Conservation (phyloP, 495 filamentous ascomycete genomes). For the Daldinia bambusicola region DNA sequence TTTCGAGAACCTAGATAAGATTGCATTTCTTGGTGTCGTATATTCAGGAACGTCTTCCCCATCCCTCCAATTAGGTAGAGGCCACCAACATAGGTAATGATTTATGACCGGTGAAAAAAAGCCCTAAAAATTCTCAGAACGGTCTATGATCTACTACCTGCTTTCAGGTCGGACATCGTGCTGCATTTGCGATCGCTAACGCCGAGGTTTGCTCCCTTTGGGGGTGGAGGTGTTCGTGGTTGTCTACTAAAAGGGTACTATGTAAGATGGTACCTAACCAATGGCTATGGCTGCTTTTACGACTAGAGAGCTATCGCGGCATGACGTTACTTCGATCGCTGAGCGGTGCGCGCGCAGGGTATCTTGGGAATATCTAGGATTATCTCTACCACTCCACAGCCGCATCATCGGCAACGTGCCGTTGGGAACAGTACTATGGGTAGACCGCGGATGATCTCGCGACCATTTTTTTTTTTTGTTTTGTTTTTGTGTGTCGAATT, state of each 20-base stretch:
- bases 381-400: constrained; percentile 35
- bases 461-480: background rate
- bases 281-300: constrained; percentile 35
- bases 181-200: constrained; percentile 24
- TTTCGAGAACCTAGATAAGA: constrained; percentile 24
- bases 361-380: too few relatives aligned
- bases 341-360: constrained; percentile 8
- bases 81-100: background rate
- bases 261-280: constrained; percentile 33
- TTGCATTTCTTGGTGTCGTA: constrained; percentile 14
- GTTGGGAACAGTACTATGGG: constrained; percentile 10
- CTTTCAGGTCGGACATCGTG: constrained; percentile 27
- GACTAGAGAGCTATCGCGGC: constrained; percentile 23
- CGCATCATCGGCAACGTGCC: constrained; percentile 40
- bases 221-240: background rate
- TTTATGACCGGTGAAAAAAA: background rate
- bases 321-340: constrained; percentile 45
- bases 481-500: too few relatives aligned
- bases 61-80: constrained; percentile 31
- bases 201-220: constrained; percentile 33
- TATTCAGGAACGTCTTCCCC: constrained; percentile 17
- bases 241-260: constrained; percentile 16
- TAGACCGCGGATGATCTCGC: constrained; percentile 31
- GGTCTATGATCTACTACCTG: constrained; percentile 20
- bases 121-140: background rate